Evolutionary conservation across 148 eudicot species (phyloP), one percentile per base, ranked within the genome.

Genomic region (Diospyros lotus): DNA sequence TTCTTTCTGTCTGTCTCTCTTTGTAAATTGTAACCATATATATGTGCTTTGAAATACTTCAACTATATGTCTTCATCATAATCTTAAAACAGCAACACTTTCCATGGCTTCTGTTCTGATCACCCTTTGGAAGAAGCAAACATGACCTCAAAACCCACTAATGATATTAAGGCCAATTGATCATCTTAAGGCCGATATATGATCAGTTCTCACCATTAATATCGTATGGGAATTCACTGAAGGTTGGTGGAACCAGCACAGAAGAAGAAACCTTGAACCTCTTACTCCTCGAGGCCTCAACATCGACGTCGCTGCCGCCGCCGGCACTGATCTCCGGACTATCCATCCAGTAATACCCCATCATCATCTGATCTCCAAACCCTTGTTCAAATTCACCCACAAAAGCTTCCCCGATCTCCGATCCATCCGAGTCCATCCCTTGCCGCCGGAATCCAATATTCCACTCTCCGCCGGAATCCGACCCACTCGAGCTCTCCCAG

Each of bases 201-300:
- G 28, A 28, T 45, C 28, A 39, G 9, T 52, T 63, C 5, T 74
- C 82, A 13, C 11, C 63, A 64, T 56, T 56, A 28, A 28, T 28
- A 28, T 28, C 28, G 51, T 55, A 64, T 4, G 53, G 69, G 9
- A 39, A 79, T 46, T 73, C 77, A 77, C 44, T 64, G 40, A 86
- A 86, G 38, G 77, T 83, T 45, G 89, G 81, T 64, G 89, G 89
- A 81, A 86, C 82, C 69, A 86, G 43, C 48, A 86, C 81, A 12
- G 89, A 86, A 2, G 89, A 83, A 63, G 83, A 80, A 63, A 86
- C 89, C 80, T 83, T 86, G 62, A 86, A 86, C 80, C 89, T 86
- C 62, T 86, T 86, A 69, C 89, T 86, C 62, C 78, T 76, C 10
- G 84, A 81, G 2, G 50, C 81, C 56, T 82, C 28, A 28, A 28